Conservation (phyloP, 305 asterid species). For the Fraxinus angustifolia region DNA sequence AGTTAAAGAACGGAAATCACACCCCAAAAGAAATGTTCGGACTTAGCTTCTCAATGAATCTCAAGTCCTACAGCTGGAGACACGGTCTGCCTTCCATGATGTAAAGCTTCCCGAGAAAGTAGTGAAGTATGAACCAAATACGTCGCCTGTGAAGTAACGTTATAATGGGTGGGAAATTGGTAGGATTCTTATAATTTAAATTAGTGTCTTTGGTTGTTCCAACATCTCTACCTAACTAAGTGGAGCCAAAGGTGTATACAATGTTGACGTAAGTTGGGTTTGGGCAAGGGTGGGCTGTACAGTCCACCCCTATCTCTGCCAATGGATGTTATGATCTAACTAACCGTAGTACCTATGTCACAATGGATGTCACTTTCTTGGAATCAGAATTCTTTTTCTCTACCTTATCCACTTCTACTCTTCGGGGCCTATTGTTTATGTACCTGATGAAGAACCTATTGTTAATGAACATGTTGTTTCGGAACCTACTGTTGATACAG, state of each 20-base stretch:
- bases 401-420: too few relatives aligned
- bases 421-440: too few relatives aligned
- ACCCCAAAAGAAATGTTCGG: constrained; percentile 75
- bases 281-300: too few relatives aligned
- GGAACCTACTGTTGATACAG: too few relatives aligned
- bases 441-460: too few relatives aligned
- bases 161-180: constrained; percentile 8
- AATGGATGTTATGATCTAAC: too few relatives aligned
- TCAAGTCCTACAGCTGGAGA: constrained; percentile 57
- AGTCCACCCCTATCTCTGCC: too few relatives aligned
- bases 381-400: too few relatives aligned
- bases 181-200: constrained; percentile 18
- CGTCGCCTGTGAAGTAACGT: neutral
- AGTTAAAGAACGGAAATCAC: constrained; percentile 47
- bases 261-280: too few relatives aligned
- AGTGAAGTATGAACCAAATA: neutral
- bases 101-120: constrained; percentile 18
- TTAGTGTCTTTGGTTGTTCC: constrained; percentile 16
- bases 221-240: constrained; percentile 4
- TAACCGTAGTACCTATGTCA: too few relatives aligned
- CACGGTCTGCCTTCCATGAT: constrained; percentile 45
- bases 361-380: too few relatives aligned
- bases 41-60: constrained; percentile 54
- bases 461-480: too few relatives aligned
- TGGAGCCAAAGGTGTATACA: constrained; percentile 12